Conservation (phyloP, 1,284 basidiomycete species). For the Testicularia cyperi region DNA sequence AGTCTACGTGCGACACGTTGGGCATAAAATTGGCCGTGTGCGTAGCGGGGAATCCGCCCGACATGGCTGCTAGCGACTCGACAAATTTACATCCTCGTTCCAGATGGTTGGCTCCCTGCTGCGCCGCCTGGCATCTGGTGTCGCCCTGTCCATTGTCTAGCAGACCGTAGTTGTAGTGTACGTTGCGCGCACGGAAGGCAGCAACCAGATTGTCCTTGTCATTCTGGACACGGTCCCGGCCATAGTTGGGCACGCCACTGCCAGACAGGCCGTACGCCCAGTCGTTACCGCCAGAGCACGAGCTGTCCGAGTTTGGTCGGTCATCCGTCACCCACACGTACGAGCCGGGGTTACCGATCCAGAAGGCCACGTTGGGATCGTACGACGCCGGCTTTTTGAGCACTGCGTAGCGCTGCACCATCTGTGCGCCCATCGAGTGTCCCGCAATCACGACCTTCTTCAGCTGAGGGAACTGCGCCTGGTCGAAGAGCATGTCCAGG, state of each 20-base stretch:
- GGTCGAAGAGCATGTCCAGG: slow-evolving; percentile 45
- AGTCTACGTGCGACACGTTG: slow-evolving; percentile 51
- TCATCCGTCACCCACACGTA: slow-evolving; percentile 40
- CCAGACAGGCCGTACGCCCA: slow-evolving; percentile 47
- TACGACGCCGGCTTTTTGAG: slow-evolving; percentile 38
- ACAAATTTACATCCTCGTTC: slow-evolving; percentile 46
- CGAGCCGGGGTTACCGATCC: slow-evolving; percentile 53
- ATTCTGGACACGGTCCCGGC: slow-evolving; percentile 33
- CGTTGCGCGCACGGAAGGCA: slow-evolving; percentile 33
- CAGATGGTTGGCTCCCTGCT: slow-evolving; percentile 51
- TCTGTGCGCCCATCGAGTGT: slow-evolving; percentile 55
- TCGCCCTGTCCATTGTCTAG: slow-evolving; percentile 54
- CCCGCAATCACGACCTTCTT: slow-evolving; percentile 45
- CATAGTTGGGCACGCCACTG: slow-evolving; percentile 32
- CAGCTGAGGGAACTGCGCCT: slow-evolving; percentile 39
- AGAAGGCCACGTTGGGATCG: slow-evolving; percentile 44
- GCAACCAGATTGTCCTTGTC: slow-evolving; percentile 26
- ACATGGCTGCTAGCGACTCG: slow-evolving; percentile 12
- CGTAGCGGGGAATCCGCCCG: slow-evolving; percentile 23
- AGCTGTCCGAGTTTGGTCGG: slow-evolving; percentile 24
- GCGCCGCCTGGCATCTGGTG: slow-evolving; percentile 41
- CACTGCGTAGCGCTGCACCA: slow-evolving; percentile 43
- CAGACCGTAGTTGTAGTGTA: slow-evolving; percentile 49
- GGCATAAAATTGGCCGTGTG: slow-evolving; percentile 51
- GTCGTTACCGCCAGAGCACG: slow-evolving; percentile 11